Base-by-base conservation (phyloP, 345 rosid genomes). In the Linum trigynum region DNA sequence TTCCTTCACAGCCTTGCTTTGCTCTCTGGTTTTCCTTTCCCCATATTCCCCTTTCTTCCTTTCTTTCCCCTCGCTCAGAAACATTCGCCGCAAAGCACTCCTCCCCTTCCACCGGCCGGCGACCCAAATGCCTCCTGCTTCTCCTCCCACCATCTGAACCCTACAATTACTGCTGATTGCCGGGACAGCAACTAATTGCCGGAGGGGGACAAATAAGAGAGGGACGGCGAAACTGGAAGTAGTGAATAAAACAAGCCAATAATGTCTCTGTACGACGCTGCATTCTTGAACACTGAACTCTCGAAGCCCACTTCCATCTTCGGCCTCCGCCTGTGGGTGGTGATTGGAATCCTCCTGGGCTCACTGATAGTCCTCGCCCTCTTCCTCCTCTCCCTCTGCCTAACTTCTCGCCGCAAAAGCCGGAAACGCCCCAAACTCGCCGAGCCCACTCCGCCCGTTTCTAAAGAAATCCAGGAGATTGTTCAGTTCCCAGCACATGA, bases 301-400 rank as follows among this genome's bases (percentile, higher is more conserved):
- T 92, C 98, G 0, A 88, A 88, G 76, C 91, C 79, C 35, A 90
- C 98, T 4, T 88, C 96, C 9, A 88, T 92, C 69, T 92, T 92
- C 72, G 98, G 98, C 14, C 82, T 92, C 15, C 84, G 84, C 5
- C 80, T 90, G 1, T 92, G 98, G 98, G 91, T 92, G 14, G 86
- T 92, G 3, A 86, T 92, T 59, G 98, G 97, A 14, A 86, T 92
- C 64, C 72, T 90, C 11, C 71, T 92, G 2, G 98, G 98, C 67
- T 92, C 97, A 55, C 72, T 90, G 55, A 78, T 92, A 66, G 96
- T 90, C 59, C 70, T 92, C 41, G 78, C 96, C 35, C 90, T 92
- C 65, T 90, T 92, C 76, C 82, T 92, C 51, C 79, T 92, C 76
- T 92, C 98, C 36, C 87, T 92, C 15, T 92, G 97, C 73, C 65